Percentiles rank a stretch among this genome's conserved stretches.
phyloP scores from a whole-genome alignment of 371 early-diverging fungal species.

The Lichtheimia ornata region DNA sequence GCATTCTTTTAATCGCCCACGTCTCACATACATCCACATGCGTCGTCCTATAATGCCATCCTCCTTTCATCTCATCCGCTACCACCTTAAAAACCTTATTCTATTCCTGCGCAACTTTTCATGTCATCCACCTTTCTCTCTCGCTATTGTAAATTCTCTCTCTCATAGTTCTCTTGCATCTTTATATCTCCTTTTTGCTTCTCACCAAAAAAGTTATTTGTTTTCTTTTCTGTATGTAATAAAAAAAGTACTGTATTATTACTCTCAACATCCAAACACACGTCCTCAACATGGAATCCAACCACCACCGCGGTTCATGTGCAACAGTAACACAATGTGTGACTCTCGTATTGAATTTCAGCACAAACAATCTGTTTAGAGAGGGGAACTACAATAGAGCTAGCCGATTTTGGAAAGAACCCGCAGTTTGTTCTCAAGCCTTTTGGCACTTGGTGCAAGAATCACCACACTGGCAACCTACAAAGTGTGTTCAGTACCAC shows the following conservation, averaged over 20 bases:
- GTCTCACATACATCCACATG: not conserved
- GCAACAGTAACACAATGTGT: conserved; percentile 1
- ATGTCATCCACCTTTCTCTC: conserved; percentile 9
- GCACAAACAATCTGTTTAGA: conserved; percentile 4
- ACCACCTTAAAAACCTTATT: conserved; percentile 7
- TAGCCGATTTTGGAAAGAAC: not conserved
- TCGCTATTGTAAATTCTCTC: not conserved
- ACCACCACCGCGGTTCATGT: not conserved
- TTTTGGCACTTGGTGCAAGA: not conserved
- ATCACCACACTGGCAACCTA: not conserved
- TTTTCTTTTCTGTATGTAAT: not conserved
- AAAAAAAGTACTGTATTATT: conserved; percentile 2
- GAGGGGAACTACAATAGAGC: conserved; percentile 1
- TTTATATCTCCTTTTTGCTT: not conserved
- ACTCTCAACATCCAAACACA: not conserved
- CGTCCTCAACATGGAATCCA: not conserved
- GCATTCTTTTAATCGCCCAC: conserved; percentile 11
- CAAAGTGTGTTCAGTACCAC: not conserved
- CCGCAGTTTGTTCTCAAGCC: conserved; percentile 1
- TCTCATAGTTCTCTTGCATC: not conserved
- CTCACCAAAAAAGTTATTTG: not conserved
- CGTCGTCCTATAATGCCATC: not conserved
- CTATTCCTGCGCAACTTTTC: conserved; percentile 4
- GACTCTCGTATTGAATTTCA: not conserved
- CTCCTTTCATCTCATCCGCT: conserved; percentile 8